A percentile compares a stretch with the other conserved stretches of the same genome.
Conservation (phyloP, 2,329 filamentous ascomycete genomes). For the Calonectria pseudoturangicola region DNA sequence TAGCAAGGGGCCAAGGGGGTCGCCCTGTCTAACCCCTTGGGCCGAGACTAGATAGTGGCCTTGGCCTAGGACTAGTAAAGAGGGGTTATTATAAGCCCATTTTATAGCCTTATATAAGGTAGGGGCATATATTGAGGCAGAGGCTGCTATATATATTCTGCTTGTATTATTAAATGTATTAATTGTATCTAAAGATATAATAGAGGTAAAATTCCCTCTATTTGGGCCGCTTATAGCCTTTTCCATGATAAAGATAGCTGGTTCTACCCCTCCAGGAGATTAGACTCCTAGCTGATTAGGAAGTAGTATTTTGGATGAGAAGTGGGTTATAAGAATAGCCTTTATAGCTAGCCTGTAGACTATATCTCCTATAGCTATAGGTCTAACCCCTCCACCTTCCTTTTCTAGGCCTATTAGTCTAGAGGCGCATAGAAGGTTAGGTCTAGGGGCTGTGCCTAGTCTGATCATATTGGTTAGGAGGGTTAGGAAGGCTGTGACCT, state of each 20-base stretch:
- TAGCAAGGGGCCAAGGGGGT: constrained; percentile 3
- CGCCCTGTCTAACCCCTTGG: not conserved
- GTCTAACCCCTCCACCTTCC: too few relatives aligned
- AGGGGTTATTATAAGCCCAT: constrained; percentile 19
- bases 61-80: not conserved
- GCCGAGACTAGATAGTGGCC: not conserved
- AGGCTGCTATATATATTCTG: not conserved
- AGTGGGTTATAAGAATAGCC: not conserved
- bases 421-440: too few relatives aligned
- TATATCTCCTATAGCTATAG: too few relatives aligned
- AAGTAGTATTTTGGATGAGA: not conserved
- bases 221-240: not conserved
- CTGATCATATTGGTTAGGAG: too few relatives aligned
- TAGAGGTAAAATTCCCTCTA: not conserved
- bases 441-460: too few relatives aligned
- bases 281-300: not conserved
- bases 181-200: not conserved
- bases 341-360: not conserved
- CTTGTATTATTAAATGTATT: not conserved
- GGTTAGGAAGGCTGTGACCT: too few relatives aligned
- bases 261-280: not conserved
- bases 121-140: not conserved
- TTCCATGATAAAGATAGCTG: constrained; percentile 1
- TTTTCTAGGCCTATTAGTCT: too few relatives aligned
- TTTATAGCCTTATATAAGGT: constrained; percentile 2